Conservation (phyloP, 169 alveolate species). For the Blepharisma undulans region DNA sequence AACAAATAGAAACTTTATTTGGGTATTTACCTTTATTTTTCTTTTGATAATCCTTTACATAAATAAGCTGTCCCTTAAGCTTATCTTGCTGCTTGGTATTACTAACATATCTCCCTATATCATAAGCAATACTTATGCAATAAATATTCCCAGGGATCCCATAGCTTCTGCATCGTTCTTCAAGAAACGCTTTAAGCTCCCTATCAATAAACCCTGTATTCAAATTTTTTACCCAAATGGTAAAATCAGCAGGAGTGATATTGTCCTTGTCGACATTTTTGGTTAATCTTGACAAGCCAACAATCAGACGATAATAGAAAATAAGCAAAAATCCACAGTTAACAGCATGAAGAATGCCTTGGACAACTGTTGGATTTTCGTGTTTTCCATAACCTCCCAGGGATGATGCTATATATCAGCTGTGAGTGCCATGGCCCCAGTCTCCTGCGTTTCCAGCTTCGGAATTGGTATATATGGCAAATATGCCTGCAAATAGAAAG, state of each 20-base stretch:
- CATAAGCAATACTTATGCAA: background rate
- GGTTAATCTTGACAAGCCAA: background rate
- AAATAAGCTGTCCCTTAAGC: background rate
- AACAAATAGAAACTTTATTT: background rate
- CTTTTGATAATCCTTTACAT: background rate
- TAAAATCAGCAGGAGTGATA: constrained; percentile 23
- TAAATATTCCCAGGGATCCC: background rate
- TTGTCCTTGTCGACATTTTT: background rate
- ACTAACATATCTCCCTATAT: background rate
- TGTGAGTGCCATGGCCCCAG: background rate
- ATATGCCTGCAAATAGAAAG: background rate
- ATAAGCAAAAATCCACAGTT: background rate
- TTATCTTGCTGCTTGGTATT: background rate
- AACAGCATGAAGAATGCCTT: background rate
- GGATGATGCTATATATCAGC: background rate
- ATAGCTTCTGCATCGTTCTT: background rate
- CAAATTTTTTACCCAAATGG: background rate
- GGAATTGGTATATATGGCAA: background rate
- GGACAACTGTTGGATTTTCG: constrained; percentile 2
- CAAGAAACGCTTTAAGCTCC: constrained; percentile 7
- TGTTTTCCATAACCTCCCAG: background rate
- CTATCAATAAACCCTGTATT: background rate
- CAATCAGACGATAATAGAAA: background rate
- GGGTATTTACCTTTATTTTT: background rate
- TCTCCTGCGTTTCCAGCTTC: background rate